phyloP scores from a whole-genome alignment of 805 yeast species.

The Scheffersomyces lignosus region DNA sequence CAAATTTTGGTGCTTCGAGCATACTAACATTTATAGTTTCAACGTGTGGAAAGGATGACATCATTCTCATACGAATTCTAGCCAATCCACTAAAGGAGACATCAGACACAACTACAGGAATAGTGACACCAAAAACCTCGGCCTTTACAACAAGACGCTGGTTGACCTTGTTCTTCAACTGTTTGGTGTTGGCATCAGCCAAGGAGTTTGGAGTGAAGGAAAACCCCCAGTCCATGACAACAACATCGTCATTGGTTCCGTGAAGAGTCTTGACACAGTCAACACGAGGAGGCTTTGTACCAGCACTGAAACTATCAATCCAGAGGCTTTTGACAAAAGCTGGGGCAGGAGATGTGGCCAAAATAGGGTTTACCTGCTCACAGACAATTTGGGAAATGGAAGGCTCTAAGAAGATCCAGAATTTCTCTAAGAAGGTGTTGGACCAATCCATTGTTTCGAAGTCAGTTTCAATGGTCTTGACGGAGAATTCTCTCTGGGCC shows the following conservation, averaged over 20 bases:
- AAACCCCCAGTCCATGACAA: slow-evolving; percentile 96
- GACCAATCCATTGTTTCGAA: slow-evolving; percentile 96
- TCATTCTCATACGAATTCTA: slow-evolving; percentile 85
- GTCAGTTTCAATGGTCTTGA: slow-evolving; percentile 80
- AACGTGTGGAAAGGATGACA: slow-evolving; percentile 87
- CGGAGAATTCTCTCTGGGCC: slow-evolving; percentile 82
- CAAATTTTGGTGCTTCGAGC: slow-evolving; percentile 85
- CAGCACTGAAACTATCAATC: slow-evolving; percentile 87
- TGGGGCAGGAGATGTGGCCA: slow-evolving; percentile 79
- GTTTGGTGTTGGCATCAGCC: slow-evolving; percentile 83
- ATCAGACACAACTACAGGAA: slow-evolving; percentile 80
- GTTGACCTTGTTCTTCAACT: slow-evolving; percentile 79
- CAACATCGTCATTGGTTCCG: slow-evolving; percentile 88
- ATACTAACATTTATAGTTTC: slow-evolving; percentile 87
- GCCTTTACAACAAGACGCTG: slow-evolving; percentile 78
- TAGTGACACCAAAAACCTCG: slow-evolving; percentile 74
- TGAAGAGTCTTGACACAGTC: slow-evolving; percentile 87
- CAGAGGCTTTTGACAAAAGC: slow-evolving; percentile 79
- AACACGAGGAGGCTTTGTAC: slow-evolving; percentile 93
- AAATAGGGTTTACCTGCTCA: slow-evolving; percentile 78
- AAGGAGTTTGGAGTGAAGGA: slow-evolving; percentile 91
- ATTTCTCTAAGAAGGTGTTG: slow-evolving; percentile 83
- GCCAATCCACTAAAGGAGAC: slow-evolving; percentile 73
- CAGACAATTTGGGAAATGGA: slow-evolving; percentile 81
- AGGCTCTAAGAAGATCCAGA: slow-evolving; percentile 92